Conservation (phyloP, 768 basidiomycete species). For the Panus rudis region DNA sequence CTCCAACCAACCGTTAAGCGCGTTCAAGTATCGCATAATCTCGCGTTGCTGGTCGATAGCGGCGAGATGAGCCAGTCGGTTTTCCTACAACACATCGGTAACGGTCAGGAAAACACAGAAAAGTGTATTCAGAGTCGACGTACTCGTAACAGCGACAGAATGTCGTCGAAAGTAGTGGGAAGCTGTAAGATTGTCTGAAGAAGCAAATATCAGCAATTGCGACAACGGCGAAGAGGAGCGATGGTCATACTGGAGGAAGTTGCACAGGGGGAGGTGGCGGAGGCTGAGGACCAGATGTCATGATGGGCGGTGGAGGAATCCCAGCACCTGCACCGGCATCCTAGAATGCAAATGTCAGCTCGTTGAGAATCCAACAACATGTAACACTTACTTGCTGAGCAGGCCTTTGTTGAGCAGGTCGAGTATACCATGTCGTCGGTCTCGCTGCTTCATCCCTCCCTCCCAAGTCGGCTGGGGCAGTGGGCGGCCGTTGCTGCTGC, state of each 20-base stretch:
- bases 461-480: slow-evolving; percentile 9
- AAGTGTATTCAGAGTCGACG: slow-evolving; percentile 15
- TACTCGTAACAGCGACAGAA: slow-evolving; percentile 65
- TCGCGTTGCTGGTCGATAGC: slow-evolving; percentile 76
- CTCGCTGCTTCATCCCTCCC: background rate
- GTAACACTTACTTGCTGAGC: slow-evolving; percentile 1
- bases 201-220: background rate
- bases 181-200: slow-evolving; percentile 53
- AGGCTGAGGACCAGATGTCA: background rate
- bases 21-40: slow-evolving; percentile 71
- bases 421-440: slow-evolving; percentile 4
- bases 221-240: background rate
- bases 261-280: background rate
- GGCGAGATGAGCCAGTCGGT: slow-evolving; percentile 64
- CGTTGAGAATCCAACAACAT: background rate
- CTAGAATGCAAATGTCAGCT: slow-evolving; percentile 1
- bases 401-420: background rate
- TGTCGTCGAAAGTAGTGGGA: slow-evolving; percentile 55
- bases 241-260: background rate
- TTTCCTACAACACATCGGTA: slow-evolving; percentile 43
- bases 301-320: background rate
- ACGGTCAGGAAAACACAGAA: background rate
- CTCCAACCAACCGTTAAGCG: slow-evolving; percentile 72
- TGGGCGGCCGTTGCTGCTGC: slow-evolving; percentile 8
- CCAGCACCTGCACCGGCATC: background rate